These are phyloP conservation scores for Kwoniella mangroviensis DNA, from an alignment of 768 basidiomycete species.

Conservation along the genomic window DNA sequence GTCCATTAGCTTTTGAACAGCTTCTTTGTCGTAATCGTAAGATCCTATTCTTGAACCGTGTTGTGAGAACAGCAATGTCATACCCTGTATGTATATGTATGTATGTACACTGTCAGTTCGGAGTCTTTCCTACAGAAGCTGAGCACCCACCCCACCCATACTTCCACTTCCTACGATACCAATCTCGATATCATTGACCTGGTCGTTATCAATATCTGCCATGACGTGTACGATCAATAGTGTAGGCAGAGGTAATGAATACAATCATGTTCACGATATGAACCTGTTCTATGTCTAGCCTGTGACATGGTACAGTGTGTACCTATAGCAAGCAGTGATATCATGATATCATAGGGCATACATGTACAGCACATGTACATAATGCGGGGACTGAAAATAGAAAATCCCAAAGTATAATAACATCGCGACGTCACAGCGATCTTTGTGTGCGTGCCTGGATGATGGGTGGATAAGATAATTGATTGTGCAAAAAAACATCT, in stretches of 20 bases:
- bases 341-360: neutral
- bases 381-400: constrained; percentile 9
- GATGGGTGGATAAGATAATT: neutral
- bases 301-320: neutral
- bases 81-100: constrained; percentile 28
- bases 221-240: constrained; percentile 14
- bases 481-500: neutral
- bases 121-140: neutral
- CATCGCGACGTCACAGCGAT: neutral
- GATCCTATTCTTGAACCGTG: constrained; percentile 40
- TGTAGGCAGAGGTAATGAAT: too few species aligned
- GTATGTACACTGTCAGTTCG: constrained; percentile 4
- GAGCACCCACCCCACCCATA: constrained; percentile 44
- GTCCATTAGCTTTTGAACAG: constrained; percentile 35
- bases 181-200: constrained; percentile 41
- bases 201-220: constrained; percentile 46
- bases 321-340: neutral
- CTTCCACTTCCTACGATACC: constrained; percentile 48
- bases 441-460: neutral
- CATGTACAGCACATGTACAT: neutral
- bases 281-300: neutral
- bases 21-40: constrained; percentile 43
- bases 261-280: neutral
- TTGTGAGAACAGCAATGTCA: constrained; percentile 46
- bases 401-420: neutral